These are phyloP conservation scores for Esteya vermicola DNA, from an alignment of 2,329 filamentous ascomycete genomes.

Conservation along the genomic window DNA sequence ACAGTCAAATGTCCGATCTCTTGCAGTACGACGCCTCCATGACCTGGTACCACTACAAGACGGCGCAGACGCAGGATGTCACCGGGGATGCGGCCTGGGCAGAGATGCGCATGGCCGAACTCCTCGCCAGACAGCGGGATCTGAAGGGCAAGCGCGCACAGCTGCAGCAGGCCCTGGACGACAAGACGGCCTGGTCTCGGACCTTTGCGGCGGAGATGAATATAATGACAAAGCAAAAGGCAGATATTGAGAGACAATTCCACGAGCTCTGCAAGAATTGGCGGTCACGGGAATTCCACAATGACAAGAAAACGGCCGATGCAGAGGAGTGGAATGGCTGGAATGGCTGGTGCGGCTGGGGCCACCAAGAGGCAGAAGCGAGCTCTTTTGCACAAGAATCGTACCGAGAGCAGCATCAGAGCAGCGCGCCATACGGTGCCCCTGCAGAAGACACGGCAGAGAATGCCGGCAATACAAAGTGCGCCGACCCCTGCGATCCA, in stretches of 20 bases:
- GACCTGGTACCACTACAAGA: background rate
- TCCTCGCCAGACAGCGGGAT: background rate
- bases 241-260: background rate
- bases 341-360: conserved; percentile 8
- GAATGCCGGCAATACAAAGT: background rate
- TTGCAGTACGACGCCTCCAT: background rate
- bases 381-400: background rate
- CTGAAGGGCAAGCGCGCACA: background rate
- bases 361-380: background rate
- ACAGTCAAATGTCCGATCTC: background rate
- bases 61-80: background rate
- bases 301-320: background rate
- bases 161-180: background rate
- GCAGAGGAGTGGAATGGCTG: background rate
- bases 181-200: background rate
- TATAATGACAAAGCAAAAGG: background rate
- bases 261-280: conserved; percentile 2
- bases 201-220: background rate
- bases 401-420: background rate
- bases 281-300: conserved; percentile 3
- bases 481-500: background rate
- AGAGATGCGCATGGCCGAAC: background rate
- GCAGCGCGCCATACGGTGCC: background rate
- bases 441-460: background rate
- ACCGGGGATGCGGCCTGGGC: background rate